A percentile compares a stretch with the other conserved stretches of the same genome.
These are phyloP conservation scores for Lathyrus sativus DNA, from an alignment of 306 rosid species.

Conservation along the genomic window DNA sequence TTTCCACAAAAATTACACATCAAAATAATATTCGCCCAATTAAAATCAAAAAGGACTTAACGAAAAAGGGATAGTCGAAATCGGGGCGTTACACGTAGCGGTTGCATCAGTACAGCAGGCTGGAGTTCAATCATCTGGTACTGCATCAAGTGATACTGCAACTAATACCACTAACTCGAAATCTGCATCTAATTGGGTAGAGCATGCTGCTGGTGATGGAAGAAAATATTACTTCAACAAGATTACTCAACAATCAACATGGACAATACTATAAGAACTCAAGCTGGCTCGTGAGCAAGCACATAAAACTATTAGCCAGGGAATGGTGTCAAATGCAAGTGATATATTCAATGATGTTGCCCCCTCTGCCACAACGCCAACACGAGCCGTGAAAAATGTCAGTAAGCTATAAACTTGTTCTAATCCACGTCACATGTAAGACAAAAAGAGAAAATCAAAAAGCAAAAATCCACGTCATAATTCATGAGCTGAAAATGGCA, in stretches of 20 bases:
- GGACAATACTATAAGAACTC: constrained; percentile 97
- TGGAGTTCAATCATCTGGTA: constrained; percentile 61
- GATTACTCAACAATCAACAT: constrained; percentile 88
- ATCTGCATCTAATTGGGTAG: constrained; percentile 94
- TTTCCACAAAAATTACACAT: no score
- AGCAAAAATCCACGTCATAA: no score
- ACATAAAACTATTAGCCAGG: constrained; percentile 62
- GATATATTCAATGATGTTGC: constrained; percentile 50
- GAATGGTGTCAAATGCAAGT: constrained; percentile 55
- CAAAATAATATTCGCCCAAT: no score
- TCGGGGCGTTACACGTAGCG: no score
- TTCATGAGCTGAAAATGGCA: no score
- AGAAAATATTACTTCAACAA: constrained; percentile 96
- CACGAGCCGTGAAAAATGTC: no score
- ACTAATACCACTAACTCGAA: constrained; percentile 53
- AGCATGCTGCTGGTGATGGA: constrained; percentile 85
- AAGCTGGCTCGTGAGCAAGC: constrained; percentile 97
- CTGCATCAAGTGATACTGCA: constrained; percentile 55
- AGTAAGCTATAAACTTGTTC: no score
- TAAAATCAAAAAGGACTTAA: no score
- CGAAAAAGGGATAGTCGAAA: no score
- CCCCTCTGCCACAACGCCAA: constrained; percentile 50
- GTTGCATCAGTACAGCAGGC: constrained; percentile 59
- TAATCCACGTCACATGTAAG: no score
- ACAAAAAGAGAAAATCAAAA: no score